phyloP scores from a whole-genome alignment of 2,329 filamentous ascomycete species.

The Trichoderma sp. region DNA sequence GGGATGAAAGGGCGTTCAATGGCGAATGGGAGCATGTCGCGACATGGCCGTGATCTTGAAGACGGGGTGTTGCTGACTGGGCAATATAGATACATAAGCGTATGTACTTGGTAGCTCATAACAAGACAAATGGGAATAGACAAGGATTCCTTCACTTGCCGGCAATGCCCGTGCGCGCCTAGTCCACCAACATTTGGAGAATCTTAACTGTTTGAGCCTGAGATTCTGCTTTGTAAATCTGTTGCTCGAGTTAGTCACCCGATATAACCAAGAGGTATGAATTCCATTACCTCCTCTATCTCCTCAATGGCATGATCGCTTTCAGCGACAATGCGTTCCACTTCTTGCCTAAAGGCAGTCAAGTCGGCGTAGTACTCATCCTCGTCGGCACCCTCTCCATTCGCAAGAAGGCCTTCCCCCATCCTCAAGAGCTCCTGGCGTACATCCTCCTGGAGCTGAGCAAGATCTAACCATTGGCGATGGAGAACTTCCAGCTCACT shows the following conservation, averaged over 20 bases:
- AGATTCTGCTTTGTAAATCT: slow-evolving; percentile 38
- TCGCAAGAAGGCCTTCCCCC: not conserved
- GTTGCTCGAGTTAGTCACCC: not conserved
- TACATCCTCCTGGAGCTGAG: not conserved
- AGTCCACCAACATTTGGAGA: slow-evolving; percentile 33
- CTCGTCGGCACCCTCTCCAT: not conserved
- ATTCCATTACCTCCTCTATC: slow-evolving; percentile 36
- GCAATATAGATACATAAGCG: slow-evolving; percentile 21
- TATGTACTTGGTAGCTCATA: not conserved
- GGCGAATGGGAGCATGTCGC: slow-evolving; percentile 21
- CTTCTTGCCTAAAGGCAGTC: slow-evolving; percentile 33
- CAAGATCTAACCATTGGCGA: slow-evolving; percentile 31
- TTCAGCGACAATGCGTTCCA: slow-evolving; percentile 32
- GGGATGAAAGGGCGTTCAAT: slow-evolving; percentile 21
- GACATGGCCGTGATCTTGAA: not conserved
- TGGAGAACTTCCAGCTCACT: slow-evolving; percentile 32
- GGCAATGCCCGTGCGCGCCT: not conserved
- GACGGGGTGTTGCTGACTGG: not conserved
- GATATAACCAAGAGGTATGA: not conserved
- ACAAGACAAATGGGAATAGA: slow-evolving; percentile 17
- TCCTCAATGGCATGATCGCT: slow-evolving; percentile 34
- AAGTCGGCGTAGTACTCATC: not conserved
- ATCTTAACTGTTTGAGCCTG: slow-evolving; percentile 36
- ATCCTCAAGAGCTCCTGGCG: slow-evolving; percentile 6
- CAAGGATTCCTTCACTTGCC: slow-evolving; percentile 18